Conservation (phyloP, 495 filamentous ascomycete species). For the Corynascus novoguineensis region DNA sequence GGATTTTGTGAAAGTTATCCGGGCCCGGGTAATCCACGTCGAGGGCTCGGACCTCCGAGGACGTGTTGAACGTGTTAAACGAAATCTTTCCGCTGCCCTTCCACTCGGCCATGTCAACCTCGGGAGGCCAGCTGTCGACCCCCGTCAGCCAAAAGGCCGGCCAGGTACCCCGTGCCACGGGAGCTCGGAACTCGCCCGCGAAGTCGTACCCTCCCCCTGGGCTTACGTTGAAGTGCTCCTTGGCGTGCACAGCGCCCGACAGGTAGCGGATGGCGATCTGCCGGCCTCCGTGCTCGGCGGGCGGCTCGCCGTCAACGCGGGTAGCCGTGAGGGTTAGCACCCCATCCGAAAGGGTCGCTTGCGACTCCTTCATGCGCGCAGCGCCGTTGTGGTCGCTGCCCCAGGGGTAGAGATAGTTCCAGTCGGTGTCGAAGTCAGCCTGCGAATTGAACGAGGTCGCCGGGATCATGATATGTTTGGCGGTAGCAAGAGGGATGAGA, state of each 20-base stretch:
- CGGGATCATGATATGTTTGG: slow-evolving; percentile 46
- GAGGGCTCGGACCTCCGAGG: slow-evolving; percentile 40
- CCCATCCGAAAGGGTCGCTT: slow-evolving; percentile 33
- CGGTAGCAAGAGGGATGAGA: slow-evolving; percentile 17
- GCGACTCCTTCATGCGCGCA: slow-evolving; percentile 48
- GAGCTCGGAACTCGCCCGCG: slow-evolving; percentile 47
- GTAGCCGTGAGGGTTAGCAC: slow-evolving; percentile 44
- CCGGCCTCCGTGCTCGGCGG: slow-evolving; percentile 42
- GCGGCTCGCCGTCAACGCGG: slow-evolving; percentile 38
- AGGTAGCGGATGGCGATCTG: slow-evolving; percentile 51
- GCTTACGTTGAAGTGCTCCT: slow-evolving; percentile 43
- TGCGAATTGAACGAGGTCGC: slow-evolving; percentile 49
- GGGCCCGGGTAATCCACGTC: slow-evolving; percentile 47
- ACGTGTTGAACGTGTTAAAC: slow-evolving; percentile 59
- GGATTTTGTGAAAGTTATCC: slow-evolving; percentile 45
- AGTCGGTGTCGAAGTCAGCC: slow-evolving; percentile 46
- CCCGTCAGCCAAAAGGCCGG: slow-evolving; percentile 61
- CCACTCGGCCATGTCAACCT: slow-evolving; percentile 59
- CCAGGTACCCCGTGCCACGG: slow-evolving; percentile 51
- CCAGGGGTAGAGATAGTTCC: slow-evolving; percentile 49
- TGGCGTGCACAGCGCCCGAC: slow-evolving; percentile 45
- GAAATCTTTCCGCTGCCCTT: slow-evolving; percentile 56
- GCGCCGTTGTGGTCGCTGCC: slow-evolving; percentile 50
- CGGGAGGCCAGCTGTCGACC: slow-evolving; percentile 56
- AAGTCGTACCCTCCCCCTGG: slow-evolving; percentile 50